Evolutionary conservation across 345 rosid species (phyloP), one percentile per base, ranked within the genome.

Genomic region (Gossypium sturtianum): DNA sequence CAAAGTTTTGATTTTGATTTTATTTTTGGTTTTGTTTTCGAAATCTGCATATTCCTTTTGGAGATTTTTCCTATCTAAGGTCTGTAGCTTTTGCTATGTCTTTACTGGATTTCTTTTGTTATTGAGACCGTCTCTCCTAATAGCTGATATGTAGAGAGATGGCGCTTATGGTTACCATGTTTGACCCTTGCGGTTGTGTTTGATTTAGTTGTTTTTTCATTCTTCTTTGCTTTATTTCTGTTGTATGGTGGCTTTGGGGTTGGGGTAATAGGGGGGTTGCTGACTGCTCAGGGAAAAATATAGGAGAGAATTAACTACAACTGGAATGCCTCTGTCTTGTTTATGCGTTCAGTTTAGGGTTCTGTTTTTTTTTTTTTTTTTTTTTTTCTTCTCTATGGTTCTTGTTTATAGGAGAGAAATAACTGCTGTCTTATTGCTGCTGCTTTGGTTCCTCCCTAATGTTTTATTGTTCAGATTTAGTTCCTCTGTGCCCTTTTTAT

Each of bases 61-160:
- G 7, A 43, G 75, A 9, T 41, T 15, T 58, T 65, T 11, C 43
- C 34, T 78, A 27, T 57, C 7, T 59, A 7, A 57, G 38, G 25
- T 64, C 23, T 68, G n/a, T 60, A 60, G 3, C 65, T 12, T 69
- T 69, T 51, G 58, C 11, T 75, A 10, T 29, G 17, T 72, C 61
- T 43, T 76, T 45, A 53, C 67, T 73, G 27, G 49, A 8, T 56
- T 34, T 75, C 2, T 75, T 67, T 34, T 48, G 43, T 66, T 59
- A 15, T 44, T 15, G 25, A 13, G 22, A n/a, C 48, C 13, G 16
- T 44, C 57, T 78, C 22, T 52, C 16, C 51, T 52, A 17, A 13
- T 57, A 56, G 51, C 62, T 67, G 78, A 75, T 75, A 62, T 43
- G 44, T 23, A 23, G 4, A 10, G 49, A 57, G 47, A 67, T 57